These are phyloP conservation scores for Lasiodiplodia theobromae DNA, from an alignment of 2,329 filamentous ascomycete genomes.

Conservation along the genomic window DNA sequence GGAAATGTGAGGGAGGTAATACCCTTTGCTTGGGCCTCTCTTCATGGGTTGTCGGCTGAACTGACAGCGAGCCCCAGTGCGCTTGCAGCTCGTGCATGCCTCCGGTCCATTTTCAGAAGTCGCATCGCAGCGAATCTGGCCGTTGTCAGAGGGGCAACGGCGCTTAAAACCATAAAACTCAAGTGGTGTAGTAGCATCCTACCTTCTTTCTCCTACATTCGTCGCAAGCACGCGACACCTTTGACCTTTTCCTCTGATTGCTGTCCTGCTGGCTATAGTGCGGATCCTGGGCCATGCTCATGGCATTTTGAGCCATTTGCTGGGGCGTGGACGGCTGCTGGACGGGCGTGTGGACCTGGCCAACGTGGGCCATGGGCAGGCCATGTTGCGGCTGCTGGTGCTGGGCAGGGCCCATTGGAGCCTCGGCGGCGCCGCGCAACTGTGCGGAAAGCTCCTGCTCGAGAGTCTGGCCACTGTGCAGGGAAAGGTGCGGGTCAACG, in stretches of 20 bases:
- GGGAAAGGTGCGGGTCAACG: conserved; percentile 28
- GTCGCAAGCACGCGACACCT: conserved; percentile 52
- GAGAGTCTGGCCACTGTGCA: conserved; percentile 41
- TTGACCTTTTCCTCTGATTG: conserved; percentile 44
- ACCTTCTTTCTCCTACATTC: conserved; percentile 52
- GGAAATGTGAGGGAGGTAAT: conserved; percentile 3
- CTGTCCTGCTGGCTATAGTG: conserved; percentile 45
- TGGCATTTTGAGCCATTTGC: conserved; percentile 49
- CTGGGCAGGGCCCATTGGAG: conserved; percentile 38
- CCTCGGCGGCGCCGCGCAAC: conserved; percentile 41
- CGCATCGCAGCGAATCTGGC: conserved; percentile 50
- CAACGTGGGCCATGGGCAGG: conserved; percentile 40
- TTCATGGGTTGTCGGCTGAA: conserved; percentile 52
- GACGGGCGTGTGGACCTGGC: conserved; percentile 44
- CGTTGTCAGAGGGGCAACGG: neutral
- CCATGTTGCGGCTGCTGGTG: conserved; percentile 42
- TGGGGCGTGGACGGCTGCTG: conserved; percentile 48
- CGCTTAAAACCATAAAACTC: conserved; percentile 22
- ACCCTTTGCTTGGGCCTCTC: conserved; percentile 52
- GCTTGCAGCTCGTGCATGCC: conserved; percentile 50
- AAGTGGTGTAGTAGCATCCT: neutral
- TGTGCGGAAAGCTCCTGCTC: conserved; percentile 45
- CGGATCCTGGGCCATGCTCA: conserved; percentile 44
- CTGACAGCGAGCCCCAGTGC: conserved; percentile 49
- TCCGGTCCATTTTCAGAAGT: conserved; percentile 50